Percentiles rank a stretch among this genome's conserved stretches.
Evolutionary conservation across 2,329 filamentous ascomycete species (phyloP).

Genomic region (Pyrenophora tritici-repentis): DNA sequence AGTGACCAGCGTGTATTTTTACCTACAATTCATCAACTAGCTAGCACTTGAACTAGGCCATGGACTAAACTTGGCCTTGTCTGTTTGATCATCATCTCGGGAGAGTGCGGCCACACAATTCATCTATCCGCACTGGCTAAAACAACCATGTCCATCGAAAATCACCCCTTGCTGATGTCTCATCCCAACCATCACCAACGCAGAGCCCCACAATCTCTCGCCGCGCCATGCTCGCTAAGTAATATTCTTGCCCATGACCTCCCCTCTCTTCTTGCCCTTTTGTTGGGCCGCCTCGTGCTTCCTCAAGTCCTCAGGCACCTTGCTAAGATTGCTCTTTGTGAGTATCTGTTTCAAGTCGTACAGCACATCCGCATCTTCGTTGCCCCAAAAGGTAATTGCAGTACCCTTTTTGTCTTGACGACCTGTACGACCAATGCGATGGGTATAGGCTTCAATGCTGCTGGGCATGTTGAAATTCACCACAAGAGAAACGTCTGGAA

Average conservation of each 20-base stretch:
- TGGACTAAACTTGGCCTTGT: too few species aligned
- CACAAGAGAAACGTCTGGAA: conserved; percentile 89
- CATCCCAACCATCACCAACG: neutral
- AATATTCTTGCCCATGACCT: conserved; percentile 19
- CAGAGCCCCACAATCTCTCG: neutral
- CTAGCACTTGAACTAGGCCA: too few species aligned
- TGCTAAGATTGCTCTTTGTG: conserved; percentile 82
- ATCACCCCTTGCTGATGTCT: too few species aligned
- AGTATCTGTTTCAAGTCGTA: conserved; percentile 97
- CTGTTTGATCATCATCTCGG: too few species aligned
- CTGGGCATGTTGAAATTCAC: conserved; percentile 99
- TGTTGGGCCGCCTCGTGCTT: conserved; percentile 92
- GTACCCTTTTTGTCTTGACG: conserved; percentile 91
- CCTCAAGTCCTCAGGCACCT: conserved; percentile 87
- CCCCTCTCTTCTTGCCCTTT: conserved; percentile 58
- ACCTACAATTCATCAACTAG: too few species aligned
- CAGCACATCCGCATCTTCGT: conserved; percentile 86
- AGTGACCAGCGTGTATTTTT: neutral
- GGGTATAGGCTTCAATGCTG: conserved; percentile 92
- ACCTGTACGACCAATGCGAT: conserved; percentile 94
- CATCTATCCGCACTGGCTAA: too few species aligned
- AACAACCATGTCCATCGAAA: too few species aligned
- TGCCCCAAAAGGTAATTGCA: conserved; percentile 91
- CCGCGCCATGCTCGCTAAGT: conserved; percentile 3
- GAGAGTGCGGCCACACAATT: too few species aligned